Conservation (phyloP, 805 yeast genomes). For the Candida argentea region DNA sequence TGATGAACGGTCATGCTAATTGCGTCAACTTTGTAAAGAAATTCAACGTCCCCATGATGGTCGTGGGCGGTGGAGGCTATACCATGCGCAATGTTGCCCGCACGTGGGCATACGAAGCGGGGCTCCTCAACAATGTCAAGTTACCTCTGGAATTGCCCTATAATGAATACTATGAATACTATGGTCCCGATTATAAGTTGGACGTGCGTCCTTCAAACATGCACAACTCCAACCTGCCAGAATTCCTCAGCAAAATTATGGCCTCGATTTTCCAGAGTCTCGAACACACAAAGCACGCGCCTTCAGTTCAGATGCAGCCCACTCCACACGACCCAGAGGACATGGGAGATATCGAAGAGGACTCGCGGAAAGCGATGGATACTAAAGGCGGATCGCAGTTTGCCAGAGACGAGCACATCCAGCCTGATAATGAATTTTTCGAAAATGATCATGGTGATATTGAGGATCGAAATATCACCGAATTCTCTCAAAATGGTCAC, state of each 20-base stretch:
- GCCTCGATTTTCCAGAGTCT: conserved; percentile 68
- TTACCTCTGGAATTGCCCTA: conserved; percentile 62
- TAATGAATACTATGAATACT: conserved; percentile 94
- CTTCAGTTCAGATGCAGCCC: conserved; percentile 88
- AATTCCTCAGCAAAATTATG: conserved; percentile 76
- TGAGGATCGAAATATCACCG: conserved; percentile 23
- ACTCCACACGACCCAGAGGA: conserved; percentile 89
- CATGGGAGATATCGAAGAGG: conserved; percentile 80
- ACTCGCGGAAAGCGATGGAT: conserved; percentile 66
- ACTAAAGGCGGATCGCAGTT: conserved; percentile 85
- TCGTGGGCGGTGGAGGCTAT: conserved; percentile 97
- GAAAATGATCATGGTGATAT: conserved; percentile 46
- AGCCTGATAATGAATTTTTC: conserved; percentile 69
- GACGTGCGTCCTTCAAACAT: conserved; percentile 93
- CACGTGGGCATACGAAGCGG: conserved; percentile 91
- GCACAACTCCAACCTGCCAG: conserved; percentile 93
- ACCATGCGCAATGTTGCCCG: conserved; percentile 96
- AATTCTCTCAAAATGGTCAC: too few relatives aligned
- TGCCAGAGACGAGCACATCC: conserved; percentile 68
- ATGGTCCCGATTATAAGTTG: conserved; percentile 91
- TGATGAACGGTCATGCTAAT: conserved; percentile 92
- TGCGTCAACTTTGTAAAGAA: conserved; percentile 83
- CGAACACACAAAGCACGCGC: conserved; percentile 89
- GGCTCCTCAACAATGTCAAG: conserved; percentile 70
- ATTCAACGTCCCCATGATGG: conserved; percentile 84